A percentile compares a stretch with the other conserved stretches of the same genome.
Evolutionary conservation across 2,329 filamentous ascomycete species (phyloP).

Genomic region (Herpotrichia juniperi): DNA sequence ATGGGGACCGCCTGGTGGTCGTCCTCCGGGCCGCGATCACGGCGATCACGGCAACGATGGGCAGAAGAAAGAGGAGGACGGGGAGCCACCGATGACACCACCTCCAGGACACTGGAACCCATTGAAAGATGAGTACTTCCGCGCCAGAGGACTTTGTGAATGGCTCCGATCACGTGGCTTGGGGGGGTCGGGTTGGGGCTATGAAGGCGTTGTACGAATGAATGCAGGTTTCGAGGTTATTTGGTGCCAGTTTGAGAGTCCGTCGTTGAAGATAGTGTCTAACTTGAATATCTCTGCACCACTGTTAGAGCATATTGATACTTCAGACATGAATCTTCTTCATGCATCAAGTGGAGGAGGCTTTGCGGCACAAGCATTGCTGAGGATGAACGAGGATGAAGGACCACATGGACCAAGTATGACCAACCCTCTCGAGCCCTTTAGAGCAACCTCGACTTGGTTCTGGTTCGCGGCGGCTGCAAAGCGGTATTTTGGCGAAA

Average conservation of each 20-base stretch:
- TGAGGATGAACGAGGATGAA: slow-evolving; percentile 13
- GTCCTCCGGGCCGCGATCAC: slow-evolving; percentile 2
- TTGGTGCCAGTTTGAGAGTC: slow-evolving; percentile 58
- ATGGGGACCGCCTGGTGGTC: slow-evolving; percentile 8
- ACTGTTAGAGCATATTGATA: slow-evolving; percentile 28
- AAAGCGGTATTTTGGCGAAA: slow-evolving; percentile 54
- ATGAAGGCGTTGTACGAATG: slow-evolving; percentile 59
- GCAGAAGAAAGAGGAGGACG: background rate
- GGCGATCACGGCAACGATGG: slow-evolving; percentile 10
- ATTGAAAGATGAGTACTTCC: slow-evolving; percentile 54
- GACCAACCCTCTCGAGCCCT: slow-evolving; percentile 20
- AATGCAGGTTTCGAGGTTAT: slow-evolving; percentile 60
- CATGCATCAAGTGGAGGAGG: background rate
- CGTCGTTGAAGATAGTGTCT: slow-evolving; percentile 51
- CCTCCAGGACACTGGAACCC: slow-evolving; percentile 34
- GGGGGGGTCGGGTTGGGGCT: slow-evolving; percentile 55
- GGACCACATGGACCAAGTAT: slow-evolving; percentile 23
- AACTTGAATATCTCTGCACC: slow-evolving; percentile 57
- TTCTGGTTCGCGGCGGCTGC: slow-evolving; percentile 54
- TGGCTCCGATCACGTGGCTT: slow-evolving; percentile 51
- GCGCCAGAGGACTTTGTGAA: slow-evolving; percentile 55
- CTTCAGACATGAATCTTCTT: background rate
- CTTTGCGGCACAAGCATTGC: slow-evolving; percentile 7
- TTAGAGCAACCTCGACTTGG: slow-evolving; percentile 14
- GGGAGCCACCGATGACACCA: background rate